Base-by-base conservation (phyloP, 140 eudicot genomes). In the Cichorium intybus region DNA sequence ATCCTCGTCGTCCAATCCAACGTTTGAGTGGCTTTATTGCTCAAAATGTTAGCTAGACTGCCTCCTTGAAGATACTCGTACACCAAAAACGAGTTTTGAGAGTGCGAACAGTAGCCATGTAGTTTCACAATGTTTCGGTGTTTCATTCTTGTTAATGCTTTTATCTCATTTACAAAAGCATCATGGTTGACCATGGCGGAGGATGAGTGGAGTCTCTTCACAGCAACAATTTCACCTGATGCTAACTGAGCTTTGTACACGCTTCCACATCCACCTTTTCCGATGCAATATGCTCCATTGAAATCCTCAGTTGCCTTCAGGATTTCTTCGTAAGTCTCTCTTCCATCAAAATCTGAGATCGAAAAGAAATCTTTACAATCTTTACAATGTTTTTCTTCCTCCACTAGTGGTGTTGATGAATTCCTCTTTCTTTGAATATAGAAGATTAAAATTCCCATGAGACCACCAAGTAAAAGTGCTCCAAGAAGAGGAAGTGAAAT, bases 91-190 rank as follows among this genome's bases (percentile, higher is more conserved):
- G 73, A 52, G 58, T 53, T 41, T 15, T 37, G 72, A 16, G 39
- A 28, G 7, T 67, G 75, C 7, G 62, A 47, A 62, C 79, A 75
- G 29, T 71, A 80, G 1, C 85, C 81, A 28, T 56, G 64, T 14
- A 75, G 77, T 39, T 71, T 80, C 46, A 80, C 76, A 7, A 79
- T 70, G 64, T 75, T 75, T 21, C 85, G 64, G 11, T 80, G 81
- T 31, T 71, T 43, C 43, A 75, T 80, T 56, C 66, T 69, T 7
- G 78, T 80, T 35, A 75, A 51, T 10, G 79, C 64, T 14, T 39
- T 34, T 11, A 76, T 62, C 71, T 80, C 85, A 20, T 75, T 71
- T 7, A 65, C 2, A 39, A 75, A 76, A 27, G 65, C 71, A 22
- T 50, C 23, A 5, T 24, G 64, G 50, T 56, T 69, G 16, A 55